Percentiles rank a stretch among this genome's conserved stretches.
phyloP scores from a whole-genome alignment of 257 asterid genomes.

The Solanum bukasovii region DNA sequence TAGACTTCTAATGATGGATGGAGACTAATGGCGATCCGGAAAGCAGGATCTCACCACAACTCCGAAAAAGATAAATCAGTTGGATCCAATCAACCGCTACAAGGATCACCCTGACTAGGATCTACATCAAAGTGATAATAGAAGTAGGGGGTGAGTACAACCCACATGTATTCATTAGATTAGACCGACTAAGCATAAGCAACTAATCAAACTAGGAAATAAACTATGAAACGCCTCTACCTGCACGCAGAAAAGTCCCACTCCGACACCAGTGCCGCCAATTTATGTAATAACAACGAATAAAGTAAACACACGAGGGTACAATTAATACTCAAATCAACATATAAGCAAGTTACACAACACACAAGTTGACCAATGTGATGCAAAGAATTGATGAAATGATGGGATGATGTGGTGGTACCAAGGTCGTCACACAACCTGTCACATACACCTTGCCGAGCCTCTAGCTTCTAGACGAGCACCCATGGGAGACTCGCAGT shows the following conservation, averaged over 20 bases:
- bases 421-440: background rate
- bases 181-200: too few relatives aligned
- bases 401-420: background rate
- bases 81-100: background rate
- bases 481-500: too few relatives aligned
- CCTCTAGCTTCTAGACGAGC: background rate
- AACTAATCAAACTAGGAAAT: too few relatives aligned
- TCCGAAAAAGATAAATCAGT: background rate
- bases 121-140: background rate
- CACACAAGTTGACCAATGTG: background rate
- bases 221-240: background rate
- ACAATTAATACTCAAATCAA: background rate
- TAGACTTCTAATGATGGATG: background rate
- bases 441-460: background rate
- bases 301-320: background rate
- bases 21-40: background rate
- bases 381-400: background rate
- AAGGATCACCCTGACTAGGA: background rate
- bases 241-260: background rate
- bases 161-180: background rate
- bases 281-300: too few relatives aligned
- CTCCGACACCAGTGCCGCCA: fast-evolving
- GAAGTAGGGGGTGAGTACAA: background rate
- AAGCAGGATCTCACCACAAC: background rate
- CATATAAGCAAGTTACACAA: background rate